Percentiles rank a stretch among this genome's conserved stretches.
Conservation (phyloP, 768 basidiomycete genomes). For the Paxillus rubicundulus region DNA sequence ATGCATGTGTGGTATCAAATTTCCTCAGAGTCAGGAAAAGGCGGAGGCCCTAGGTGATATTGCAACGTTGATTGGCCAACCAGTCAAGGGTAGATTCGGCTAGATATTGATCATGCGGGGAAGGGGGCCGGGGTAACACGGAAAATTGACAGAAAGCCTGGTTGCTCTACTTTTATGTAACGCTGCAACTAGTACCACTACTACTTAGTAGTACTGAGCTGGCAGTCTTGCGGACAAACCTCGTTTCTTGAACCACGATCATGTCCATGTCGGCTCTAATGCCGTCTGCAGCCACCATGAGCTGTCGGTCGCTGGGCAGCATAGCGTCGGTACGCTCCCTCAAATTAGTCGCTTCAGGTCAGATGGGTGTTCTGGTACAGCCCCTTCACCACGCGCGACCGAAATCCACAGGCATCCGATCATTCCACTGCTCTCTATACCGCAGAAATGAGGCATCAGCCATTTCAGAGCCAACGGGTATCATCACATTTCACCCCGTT, state of each 20-base stretch:
- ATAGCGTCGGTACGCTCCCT: slow-evolving; percentile 8
- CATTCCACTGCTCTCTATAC: slow-evolving; percentile 31
- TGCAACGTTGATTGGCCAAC: too few relatives aligned
- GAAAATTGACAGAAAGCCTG: background rate
- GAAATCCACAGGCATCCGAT: slow-evolving; percentile 24
- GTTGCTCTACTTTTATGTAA: slow-evolving; percentile 24
- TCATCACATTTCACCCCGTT: background rate
- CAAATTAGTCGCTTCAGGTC: slow-evolving; percentile 26
- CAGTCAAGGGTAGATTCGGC: slow-evolving; percentile 5
- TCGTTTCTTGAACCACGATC: slow-evolving; percentile 22
- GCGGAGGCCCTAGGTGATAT: too few relatives aligned
- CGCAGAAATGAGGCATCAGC: slow-evolving; percentile 18
- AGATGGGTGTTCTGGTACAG: background rate
- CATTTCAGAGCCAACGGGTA: slow-evolving; percentile 15
- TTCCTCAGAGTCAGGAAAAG: too few relatives aligned
- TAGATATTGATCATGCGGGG: slow-evolving; percentile 8
- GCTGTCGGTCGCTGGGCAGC: slow-evolving; percentile 20
- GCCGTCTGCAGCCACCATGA: slow-evolving; percentile 24
- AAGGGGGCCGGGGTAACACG: background rate
- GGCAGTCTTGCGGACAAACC: slow-evolving; percentile 14
- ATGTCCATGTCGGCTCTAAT: slow-evolving; percentile 32
- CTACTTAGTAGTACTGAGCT: slow-evolving; percentile 7
- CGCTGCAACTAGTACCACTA: background rate
- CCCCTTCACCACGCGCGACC: slow-evolving; percentile 2
- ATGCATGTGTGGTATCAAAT: too few relatives aligned